Conservation (phyloP, 768 basidiomycete genomes). For the Chalciporus piperatus region DNA sequence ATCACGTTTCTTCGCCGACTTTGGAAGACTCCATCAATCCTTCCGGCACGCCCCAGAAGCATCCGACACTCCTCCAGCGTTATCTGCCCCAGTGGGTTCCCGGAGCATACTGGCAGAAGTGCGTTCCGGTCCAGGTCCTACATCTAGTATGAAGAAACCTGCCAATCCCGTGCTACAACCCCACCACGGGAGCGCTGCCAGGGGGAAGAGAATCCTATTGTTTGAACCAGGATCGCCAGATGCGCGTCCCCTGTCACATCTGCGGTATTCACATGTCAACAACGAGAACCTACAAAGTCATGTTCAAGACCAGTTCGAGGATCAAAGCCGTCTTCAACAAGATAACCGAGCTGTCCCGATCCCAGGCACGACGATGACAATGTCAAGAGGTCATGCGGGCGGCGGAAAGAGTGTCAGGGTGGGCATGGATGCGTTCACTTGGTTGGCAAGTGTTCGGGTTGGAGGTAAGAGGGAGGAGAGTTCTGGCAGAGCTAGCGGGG, state of each 20-base stretch:
- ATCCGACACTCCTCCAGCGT: conserved; percentile 37
- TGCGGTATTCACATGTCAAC: conserved; percentile 31
- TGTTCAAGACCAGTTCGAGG: conserved; percentile 13
- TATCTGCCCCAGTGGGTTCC: conserved; percentile 68
- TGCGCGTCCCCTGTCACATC: conserved; percentile 23
- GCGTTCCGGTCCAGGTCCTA: conserved; percentile 47
- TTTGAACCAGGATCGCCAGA: conserved; percentile 36
- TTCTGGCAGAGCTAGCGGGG: conserved; percentile 50
- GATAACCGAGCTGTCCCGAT: conserved; percentile 21
- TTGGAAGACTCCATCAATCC: conserved; percentile 36
- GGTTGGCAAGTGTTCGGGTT: conserved; percentile 75
- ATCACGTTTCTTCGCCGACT: conserved; percentile 14
- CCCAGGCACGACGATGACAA: conserved; percentile 35
- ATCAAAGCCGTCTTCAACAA: conserved; percentile 8
- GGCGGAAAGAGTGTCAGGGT: conserved; percentile 52
- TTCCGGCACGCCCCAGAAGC: conserved; percentile 54
- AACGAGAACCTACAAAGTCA: conserved; percentile 12
- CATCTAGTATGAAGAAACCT: conserved; percentile 15
- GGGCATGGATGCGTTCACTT: conserved; percentile 69
- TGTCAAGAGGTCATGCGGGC: conserved; percentile 45
- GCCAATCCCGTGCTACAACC: conserved; percentile 32
- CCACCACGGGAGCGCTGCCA: conserved; percentile 33
- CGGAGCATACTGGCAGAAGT: conserved; percentile 71
- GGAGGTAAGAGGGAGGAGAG: conserved; percentile 53
- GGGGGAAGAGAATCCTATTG: conserved; percentile 26